Evolutionary conservation across 2,329 filamentous ascomycete genomes (phyloP), one percentile per base, ranked within the genome.

Genomic region (Fusarium fracticaudum): DNA sequence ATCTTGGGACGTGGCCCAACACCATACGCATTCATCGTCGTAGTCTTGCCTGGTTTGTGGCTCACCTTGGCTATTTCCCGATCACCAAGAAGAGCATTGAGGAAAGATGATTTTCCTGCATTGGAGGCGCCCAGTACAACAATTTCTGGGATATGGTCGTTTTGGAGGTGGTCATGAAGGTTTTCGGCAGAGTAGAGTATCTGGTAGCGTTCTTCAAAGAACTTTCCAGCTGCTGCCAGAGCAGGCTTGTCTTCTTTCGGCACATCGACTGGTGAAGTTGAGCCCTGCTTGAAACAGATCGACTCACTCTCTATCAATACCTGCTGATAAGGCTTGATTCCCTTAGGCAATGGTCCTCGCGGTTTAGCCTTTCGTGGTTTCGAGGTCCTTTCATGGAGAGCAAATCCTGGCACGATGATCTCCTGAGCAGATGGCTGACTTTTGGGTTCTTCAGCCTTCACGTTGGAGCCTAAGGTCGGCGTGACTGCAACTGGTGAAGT

Each of bases 101-200:
- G 91, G 75, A 97, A 93, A 22, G 94, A 94, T 4, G 94, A 96
- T 81, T 97, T 97, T 79, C 94, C 94, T 47, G 95, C 94, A 80
- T 97, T 97, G 74, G 94, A 95, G 77, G 95, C 94, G 48, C 94
- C 94, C 43, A 97, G 90, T 51, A 97, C 88, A 79, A 94, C 92
- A 58, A 97, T 89, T 73, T 91, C 89, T 50, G 89, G 89, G 8
- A 86, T 81, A 70, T 84, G 83, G 31, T 84, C 85, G 79, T 90
- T 90, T 76, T 84, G 78, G 37, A 83, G 84, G 67, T 90, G 84
- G 76, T 87, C 78, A 60, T 85, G 83, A 71, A 89, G 85, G 50
- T 79, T 76, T 43, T 84, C 84, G 24, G 86, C 86, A 22, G 86
- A 86, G 82, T 88, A 89, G 72, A 90, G 83, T 71, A 88, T 86